Evolutionary conservation across 2,329 filamentous ascomycete genomes (phyloP), one percentile per base, ranked within the genome.

Genomic region (Phialophora macrospora): DNA sequence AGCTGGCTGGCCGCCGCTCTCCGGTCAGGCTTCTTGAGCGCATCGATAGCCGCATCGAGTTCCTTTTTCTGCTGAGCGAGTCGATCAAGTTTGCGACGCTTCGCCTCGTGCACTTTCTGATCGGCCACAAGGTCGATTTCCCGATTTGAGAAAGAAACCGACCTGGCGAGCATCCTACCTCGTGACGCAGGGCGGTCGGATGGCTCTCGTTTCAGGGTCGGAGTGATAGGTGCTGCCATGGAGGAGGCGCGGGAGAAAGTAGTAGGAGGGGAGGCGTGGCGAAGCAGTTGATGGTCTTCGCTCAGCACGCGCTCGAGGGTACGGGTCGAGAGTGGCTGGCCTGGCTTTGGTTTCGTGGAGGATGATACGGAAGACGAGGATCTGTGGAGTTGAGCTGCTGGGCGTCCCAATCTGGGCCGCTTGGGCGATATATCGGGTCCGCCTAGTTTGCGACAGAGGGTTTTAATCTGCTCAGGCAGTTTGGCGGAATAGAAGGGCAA

Each of bases 401-500:
- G 63, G 55, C 61, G 46, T 22, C 9, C 44, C 65, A 32, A 70
- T 62, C 38, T 73, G 72, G 17, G 61, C 63, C 75, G 73, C 56
- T 77, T 75, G 8, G 74, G 73, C 8, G 77, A 81, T 22, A 76
- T 70, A 9, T 75, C 74, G 57, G 74, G 72, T 4, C 80, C 80
- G 8, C 80, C 80, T n/a, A 83, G 76, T 70, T 83, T 83, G 51
- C 78, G 77, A 26, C 76, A 81, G 64, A 83, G 75, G 46, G 75
- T 67, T 66, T 79, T 81, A 74, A 80, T 81, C 67, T 80, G 77
- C 9, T 81, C 79, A 3, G 81, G 81, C 12, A 83, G 74, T 32
- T 81, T 79, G 30, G 80, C 74, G 30, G 76, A 79, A 68, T 82
- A 83, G 72, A 83, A 83, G 12, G 81, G 81, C 51, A 83, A 75